Percentiles rank a stretch among this genome's conserved stretches.
phyloP scores from a whole-genome alignment of 495 filamentous ascomycete genomes.

The Sordaria brevicollis region DNA sequence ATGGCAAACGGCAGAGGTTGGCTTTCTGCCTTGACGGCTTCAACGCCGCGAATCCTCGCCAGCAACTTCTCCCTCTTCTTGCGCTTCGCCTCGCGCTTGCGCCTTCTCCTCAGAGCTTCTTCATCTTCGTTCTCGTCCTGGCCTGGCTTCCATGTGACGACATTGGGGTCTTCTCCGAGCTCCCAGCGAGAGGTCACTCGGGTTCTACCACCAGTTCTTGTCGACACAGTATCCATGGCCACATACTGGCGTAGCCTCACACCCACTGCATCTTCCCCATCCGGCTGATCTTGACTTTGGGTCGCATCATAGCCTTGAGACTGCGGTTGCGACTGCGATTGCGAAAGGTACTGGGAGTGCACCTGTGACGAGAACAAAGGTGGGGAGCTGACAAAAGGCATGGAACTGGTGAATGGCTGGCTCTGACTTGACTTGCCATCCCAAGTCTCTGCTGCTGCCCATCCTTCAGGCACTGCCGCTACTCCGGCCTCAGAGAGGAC shows the following conservation, averaged over 20 bases:
- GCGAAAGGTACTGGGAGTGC: not conserved
- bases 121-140: slow-evolving; percentile 7
- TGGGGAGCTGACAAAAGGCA: slow-evolving; percentile 13
- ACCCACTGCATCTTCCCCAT: slow-evolving; percentile 2
- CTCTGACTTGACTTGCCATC: not conserved
- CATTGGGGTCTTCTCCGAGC: slow-evolving; percentile 10
- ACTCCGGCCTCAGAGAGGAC: slow-evolving; percentile 16
- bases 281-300: not conserved
- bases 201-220: not conserved
- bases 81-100: slow-evolving; percentile 7
- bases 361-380: slow-evolving; percentile 2
- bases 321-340: not conserved
- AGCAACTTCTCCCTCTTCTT: slow-evolving; percentile 9
- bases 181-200: slow-evolving; percentile 11
- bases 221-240: slow-evolving; percentile 2
- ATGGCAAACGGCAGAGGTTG: not conserved
- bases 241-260: slow-evolving; percentile 17
- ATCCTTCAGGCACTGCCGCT: slow-evolving; percentile 1
- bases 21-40: not conserved
- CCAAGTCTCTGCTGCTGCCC: not conserved
- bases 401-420: slow-evolving; percentile 1
- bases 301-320: not conserved
- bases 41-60: slow-evolving; percentile 4
- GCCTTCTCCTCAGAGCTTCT: slow-evolving; percentile 1
- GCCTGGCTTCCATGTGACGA: slow-evolving; percentile 9